Evolutionary conservation across 108 stramenopile genomes (phyloP).

Genomic region (Skeletonema menzelii): DNA sequence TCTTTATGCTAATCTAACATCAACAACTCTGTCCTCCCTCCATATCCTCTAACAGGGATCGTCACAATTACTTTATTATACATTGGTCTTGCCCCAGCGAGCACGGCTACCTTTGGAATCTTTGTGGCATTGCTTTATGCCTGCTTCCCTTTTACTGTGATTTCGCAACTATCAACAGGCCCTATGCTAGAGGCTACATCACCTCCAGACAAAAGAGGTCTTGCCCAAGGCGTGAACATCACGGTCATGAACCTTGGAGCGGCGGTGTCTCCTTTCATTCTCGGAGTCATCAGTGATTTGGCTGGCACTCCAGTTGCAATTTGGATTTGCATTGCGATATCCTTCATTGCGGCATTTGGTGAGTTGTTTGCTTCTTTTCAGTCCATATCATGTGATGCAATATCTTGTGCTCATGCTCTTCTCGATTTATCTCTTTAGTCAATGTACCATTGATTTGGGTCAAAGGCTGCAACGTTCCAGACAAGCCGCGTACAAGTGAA

Average conservation of each 20-base stretch:
- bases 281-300: background rate
- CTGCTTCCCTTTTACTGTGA: constrained; percentile 14
- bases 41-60: background rate
- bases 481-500: background rate
- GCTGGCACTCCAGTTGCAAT: constrained; percentile 8
- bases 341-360: background rate
- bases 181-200: constrained; percentile 16
- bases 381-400: background rate
- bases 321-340: constrained; percentile 15
- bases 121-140: constrained; percentile 5
- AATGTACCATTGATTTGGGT: constrained; percentile 9
- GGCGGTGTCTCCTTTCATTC: constrained; percentile 2
- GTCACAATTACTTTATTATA: constrained; percentile 12
- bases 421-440: background rate
- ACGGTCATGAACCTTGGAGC: constrained; percentile 19
- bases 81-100: constrained; percentile 4
- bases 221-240: background rate
- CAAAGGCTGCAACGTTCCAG: constrained; percentile 4
- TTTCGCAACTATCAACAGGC: constrained; percentile 6
- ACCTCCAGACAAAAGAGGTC: constrained; percentile 15
- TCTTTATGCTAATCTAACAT: too few species aligned
- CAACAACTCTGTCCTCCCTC: too few species aligned
- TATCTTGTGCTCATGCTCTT: background rate
- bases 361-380: background rate
- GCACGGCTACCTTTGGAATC: background rate